These are phyloP conservation scores for Gossypium australe DNA, from an alignment of 345 rosid genomes.

Conservation along the genomic window DNA sequence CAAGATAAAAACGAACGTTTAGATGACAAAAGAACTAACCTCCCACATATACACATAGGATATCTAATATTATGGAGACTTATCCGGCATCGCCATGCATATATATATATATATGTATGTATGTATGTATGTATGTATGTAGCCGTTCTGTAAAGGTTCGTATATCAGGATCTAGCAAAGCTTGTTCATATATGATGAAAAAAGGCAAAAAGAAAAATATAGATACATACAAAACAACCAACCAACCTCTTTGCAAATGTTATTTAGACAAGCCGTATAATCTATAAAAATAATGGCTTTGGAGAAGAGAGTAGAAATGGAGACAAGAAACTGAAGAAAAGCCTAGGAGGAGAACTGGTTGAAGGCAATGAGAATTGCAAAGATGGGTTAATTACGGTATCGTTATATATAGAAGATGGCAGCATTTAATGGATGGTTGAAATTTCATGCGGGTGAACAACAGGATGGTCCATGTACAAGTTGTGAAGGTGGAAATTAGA, in stretches of 20 bases:
- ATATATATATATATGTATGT: background rate
- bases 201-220: background rate
- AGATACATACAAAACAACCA: background rate
- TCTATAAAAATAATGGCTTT: no score
- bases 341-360: background rate
- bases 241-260: slow-evolving; percentile 27
- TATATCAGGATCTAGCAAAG: background rate
- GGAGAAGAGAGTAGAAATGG: background rate
- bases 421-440: slow-evolving; percentile 15
- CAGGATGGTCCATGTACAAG: background rate
- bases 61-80: background rate
- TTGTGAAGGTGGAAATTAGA: background rate
- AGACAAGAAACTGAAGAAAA: background rate
- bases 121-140: no score
- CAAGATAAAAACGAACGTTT: background rate
- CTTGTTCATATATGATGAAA: background rate
- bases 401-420: slow-evolving; percentile 17
- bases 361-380: background rate
- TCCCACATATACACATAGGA: background rate
- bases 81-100: background rate
- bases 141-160: background rate
- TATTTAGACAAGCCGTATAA: slow-evolving; percentile 22
- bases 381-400: background rate
- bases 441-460: slow-evolving; percentile 1
- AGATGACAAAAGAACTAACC: no score